These are phyloP conservation scores for Ophiostoma sp. DNA, from an alignment of 2,329 filamentous ascomycete species.

Conservation along the genomic window DNA sequence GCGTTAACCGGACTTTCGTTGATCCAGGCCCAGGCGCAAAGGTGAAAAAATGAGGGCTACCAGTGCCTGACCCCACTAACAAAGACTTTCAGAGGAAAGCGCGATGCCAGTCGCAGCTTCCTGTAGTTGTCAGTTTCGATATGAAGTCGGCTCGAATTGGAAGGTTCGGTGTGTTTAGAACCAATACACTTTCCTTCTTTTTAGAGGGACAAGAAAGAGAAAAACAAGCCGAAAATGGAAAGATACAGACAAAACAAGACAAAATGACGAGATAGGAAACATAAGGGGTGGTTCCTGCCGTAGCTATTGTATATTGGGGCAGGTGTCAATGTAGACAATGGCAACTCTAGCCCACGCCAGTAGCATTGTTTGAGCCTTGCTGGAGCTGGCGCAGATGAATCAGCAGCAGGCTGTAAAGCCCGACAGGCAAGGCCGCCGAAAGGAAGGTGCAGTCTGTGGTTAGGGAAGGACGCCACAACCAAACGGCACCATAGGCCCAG, in stretches of 20 bases:
- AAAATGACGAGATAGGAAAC: neutral
- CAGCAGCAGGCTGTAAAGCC: conserved; percentile 11
- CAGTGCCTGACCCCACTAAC: conserved; percentile 11
- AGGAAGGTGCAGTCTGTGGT: neutral
- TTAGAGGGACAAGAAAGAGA: too few relatives aligned
- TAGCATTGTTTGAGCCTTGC: conserved; percentile 15
- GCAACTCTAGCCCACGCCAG: neutral
- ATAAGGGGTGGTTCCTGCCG: neutral
- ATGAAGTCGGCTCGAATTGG: neutral
- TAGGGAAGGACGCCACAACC: conserved; percentile 17
- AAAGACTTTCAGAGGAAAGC: conserved; percentile 9
- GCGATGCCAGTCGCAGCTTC: conserved; percentile 14
- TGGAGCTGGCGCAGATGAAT: neutral
- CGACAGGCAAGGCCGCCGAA: conserved; percentile 6
- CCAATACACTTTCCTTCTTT: neutral
- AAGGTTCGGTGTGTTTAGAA: neutral
- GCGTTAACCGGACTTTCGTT: conserved; percentile 22
- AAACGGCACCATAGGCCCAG: conserved; percentile 21
- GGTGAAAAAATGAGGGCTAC: conserved; percentile 23
- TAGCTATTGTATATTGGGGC: neutral
- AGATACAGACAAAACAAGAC: neutral
- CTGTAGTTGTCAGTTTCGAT: neutral
- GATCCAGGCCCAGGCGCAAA: conserved; percentile 20
- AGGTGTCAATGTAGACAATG: neutral
- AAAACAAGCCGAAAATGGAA: neutral